These are phyloP conservation scores for Lipomyces sp. DNA, from an alignment of 805 yeast genomes.

Conservation along the genomic window DNA sequence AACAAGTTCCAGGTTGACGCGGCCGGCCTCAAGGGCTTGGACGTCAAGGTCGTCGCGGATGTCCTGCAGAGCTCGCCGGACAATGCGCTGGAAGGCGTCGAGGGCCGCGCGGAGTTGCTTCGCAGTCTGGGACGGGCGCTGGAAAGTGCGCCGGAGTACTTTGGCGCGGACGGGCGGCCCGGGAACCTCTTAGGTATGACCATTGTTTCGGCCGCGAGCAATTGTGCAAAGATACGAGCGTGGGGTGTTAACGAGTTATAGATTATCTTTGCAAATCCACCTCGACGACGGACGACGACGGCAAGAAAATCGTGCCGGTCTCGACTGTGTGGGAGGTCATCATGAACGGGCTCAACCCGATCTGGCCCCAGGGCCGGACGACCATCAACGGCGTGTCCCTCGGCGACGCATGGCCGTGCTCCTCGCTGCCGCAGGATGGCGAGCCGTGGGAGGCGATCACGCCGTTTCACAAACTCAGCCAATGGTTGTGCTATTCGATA, in stretches of 20 bases:
- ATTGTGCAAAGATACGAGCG: no score
- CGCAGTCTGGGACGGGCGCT: conserved; percentile 51
- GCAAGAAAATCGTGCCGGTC: conserved; percentile 42
- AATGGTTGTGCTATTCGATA: conserved; percentile 63
- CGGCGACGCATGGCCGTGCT: conserved; percentile 59
- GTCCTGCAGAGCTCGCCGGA: conserved; percentile 46
- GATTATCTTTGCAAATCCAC: conserved; percentile 47
- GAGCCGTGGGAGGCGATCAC: conserved; percentile 47
- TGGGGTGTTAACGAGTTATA: neutral
- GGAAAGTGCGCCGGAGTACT: conserved; percentile 41
- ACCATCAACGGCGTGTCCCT: conserved; percentile 49
- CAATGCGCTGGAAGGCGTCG: conserved; percentile 54
- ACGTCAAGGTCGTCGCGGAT: conserved; percentile 38
- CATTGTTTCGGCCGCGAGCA: no score
- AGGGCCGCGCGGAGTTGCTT: conserved; percentile 51
- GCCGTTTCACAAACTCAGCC: conserved; percentile 64
- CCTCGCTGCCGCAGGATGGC: conserved; percentile 31
- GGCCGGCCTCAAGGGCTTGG: conserved; percentile 39
- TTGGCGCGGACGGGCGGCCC: conserved; percentile 49
- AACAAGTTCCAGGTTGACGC: conserved; percentile 47
- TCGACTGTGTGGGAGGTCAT: conserved; percentile 52
- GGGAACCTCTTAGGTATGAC: conserved; percentile 46
- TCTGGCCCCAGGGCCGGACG: conserved; percentile 56
- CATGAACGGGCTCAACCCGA: conserved; percentile 54
- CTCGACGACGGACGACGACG: conserved; percentile 21